Evolutionary conservation across 176 grass and related monocot species (phyloP), one percentile per base, ranked within the genome.

Genomic region (Rhipidocladum racemiflorum): DNA sequence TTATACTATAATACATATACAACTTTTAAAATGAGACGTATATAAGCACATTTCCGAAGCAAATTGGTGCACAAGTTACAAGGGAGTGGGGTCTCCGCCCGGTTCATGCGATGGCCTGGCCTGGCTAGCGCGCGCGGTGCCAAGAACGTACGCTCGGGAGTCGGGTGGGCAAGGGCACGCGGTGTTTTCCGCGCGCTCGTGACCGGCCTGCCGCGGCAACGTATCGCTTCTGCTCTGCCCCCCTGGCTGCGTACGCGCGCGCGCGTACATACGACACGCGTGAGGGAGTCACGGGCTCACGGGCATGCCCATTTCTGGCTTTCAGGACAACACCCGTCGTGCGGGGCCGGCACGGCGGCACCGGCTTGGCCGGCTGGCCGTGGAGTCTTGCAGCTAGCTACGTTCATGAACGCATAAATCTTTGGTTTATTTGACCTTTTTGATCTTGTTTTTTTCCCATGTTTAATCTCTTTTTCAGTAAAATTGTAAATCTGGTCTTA

Each of bases 281-380:
- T 0, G 24, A 28, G 24, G 72, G 43, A 11, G 62, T 65, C 30
- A 65, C 27, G 30, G 30, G 9, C 27, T 65, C 75, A 85, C 75
- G 56, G 76, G 76, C 13, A 15, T 49, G 46, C 34, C 60, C 23
- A 3, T 75, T 75, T 27, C 81, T 34, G 70, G 81, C n/a, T 20
- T 30, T 23, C 25, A 61, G 24, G 28, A 63, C 27, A 16, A 1
- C 60, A 17, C 27, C 27, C 13, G 60, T 27, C 10, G 56, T 7
- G 8, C 4, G 21, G 21, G 54, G 50, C n/a, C n/a, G n/a, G n/a
- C n/a, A n/a, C n/a, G n/a, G n/a, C n/a, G 7, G 10, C 48, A 18
- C 48, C 16, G 48, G 49, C 48, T 18, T 18, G 49, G 49, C 49
- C 17, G 49, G 1, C 49, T 6, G 50, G 20, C 20, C 51, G 51